Percentiles rank a stretch among this genome's conserved stretches.
phyloP scores from a whole-genome alignment of 2,329 filamentous ascomycete species.

The Fusarium tupiense region DNA sequence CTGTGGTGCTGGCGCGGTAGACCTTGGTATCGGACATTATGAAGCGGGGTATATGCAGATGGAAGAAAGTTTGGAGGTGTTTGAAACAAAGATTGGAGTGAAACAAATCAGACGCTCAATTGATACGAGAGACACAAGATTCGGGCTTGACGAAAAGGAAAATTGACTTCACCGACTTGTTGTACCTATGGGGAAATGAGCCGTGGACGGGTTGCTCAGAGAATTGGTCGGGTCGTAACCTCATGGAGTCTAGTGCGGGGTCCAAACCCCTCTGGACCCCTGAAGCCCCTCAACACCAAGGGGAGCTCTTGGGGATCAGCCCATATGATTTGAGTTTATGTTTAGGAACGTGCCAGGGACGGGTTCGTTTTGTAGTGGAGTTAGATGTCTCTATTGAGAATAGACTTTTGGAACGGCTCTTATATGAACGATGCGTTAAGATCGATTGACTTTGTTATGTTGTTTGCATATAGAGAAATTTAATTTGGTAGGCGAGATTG shows the following conservation, averaged over 20 bases:
- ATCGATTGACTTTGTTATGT: neutral
- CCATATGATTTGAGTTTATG: slow-evolving; percentile 8
- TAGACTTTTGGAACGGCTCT: neutral
- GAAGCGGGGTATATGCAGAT: slow-evolving; percentile 13
- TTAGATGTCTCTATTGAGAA: neutral
- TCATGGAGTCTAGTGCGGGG: slow-evolving; percentile 42
- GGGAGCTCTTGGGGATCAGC: neutral
- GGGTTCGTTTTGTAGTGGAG: neutral
- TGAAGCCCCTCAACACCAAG: slow-evolving; percentile 37
- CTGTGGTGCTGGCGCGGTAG: slow-evolving; percentile 94
- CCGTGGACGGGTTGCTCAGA: slow-evolving; percentile 19
- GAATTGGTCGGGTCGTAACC: slow-evolving; percentile 17
- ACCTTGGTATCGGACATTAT: slow-evolving; percentile 66
- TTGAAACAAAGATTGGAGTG: neutral
- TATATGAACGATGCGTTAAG: rapidly evolving
- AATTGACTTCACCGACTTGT: slow-evolving; percentile 43
- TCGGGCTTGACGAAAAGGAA: neutral
- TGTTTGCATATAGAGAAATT: neutral
- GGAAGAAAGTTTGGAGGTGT: neutral
- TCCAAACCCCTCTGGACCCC: slow-evolving; percentile 37
- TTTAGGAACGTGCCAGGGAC: neutral
- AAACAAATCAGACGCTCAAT: slow-evolving; percentile 1
- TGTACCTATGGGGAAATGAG: slow-evolving; percentile 40
- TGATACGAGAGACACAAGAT: neutral
- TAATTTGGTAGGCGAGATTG: slow-evolving; percentile 22